A percentile compares a stretch with the other conserved stretches of the same genome.
Evolutionary conservation across 352 stramenopile species (phyloP).

Genomic region (Phytophthora uliginosa): DNA sequence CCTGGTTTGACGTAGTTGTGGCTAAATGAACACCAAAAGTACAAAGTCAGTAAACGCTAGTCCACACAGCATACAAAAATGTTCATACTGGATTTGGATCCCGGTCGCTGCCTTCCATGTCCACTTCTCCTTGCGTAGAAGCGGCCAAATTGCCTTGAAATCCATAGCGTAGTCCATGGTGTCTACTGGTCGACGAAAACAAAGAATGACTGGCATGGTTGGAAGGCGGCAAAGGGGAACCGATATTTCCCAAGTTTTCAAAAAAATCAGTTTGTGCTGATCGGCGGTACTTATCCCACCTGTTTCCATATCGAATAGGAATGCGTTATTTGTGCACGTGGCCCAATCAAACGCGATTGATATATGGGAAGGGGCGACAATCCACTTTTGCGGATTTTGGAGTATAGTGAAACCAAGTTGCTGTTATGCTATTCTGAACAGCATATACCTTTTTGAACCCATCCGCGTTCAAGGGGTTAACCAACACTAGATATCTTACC

Average conservation of each 20-base stretch:
- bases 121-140: not conserved
- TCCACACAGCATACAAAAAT: no score
- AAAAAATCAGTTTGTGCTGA: not conserved
- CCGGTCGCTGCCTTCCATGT: not conserved
- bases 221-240: not conserved
- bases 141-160: not conserved
- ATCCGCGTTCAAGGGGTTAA: constrained; percentile 17
- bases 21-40: not conserved
- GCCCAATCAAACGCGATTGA: not conserved
- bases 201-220: not conserved
- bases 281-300: not conserved
- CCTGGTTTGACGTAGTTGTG: constrained; percentile 16
- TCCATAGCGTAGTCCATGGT: not conserved
- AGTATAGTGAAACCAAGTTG: no score
- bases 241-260: not conserved
- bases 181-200: not conserved
- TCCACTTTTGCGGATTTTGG: no score
- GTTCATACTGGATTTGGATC: not conserved
- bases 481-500: no score
- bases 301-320: not conserved
- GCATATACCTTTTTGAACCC: constrained; percentile 2
- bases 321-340: not conserved
- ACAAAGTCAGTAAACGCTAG: not conserved
- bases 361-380: not conserved
- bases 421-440: constrained; percentile 15